Evolutionary conservation across 768 basidiomycete species (phyloP).

Genomic region (Mycena vitilis): DNA sequence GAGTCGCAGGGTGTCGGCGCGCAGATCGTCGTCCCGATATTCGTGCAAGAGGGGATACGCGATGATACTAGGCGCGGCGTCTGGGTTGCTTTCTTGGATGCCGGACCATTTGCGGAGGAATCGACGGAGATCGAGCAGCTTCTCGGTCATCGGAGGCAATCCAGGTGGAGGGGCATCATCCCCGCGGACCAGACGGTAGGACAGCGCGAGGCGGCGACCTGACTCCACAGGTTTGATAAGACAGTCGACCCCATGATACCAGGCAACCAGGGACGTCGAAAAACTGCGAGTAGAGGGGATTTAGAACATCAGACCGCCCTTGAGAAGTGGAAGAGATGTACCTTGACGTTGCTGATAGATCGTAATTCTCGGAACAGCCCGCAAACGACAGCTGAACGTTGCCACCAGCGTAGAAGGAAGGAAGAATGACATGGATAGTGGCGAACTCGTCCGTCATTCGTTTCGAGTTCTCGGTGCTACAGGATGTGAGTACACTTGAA

Average conservation of each 20-base stretch:
- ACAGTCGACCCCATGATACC: conserved; percentile 37
- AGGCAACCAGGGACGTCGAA: conserved; percentile 34
- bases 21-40: conserved; percentile 34
- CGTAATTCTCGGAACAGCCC: conserved; percentile 32
- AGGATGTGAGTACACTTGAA: not conserved
- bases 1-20: conserved; percentile 32
- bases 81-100: conserved; percentile 33
- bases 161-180: conserved; percentile 27
- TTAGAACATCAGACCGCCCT: conserved; percentile 2
- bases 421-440: conserved; percentile 34
- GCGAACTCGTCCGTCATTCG: conserved; percentile 27
- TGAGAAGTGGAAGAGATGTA: not conserved
- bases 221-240: conserved; percentile 32
- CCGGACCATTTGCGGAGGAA: conserved; percentile 36
- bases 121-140: conserved; percentile 28
- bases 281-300: conserved; percentile 16
- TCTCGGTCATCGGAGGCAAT: conserved; percentile 32
- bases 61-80: conserved; percentile 31
- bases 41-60: conserved; percentile 33
- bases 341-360: conserved; percentile 35
- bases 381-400: conserved; percentile 35
- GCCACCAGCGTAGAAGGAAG: conserved; percentile 33
- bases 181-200: conserved; percentile 27
- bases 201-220: conserved; percentile 35
- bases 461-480: conserved; percentile 24